Evolutionary conservation across 208 protist species (phyloP), one percentile per base, ranked within the genome.

Genomic region (Leptomonas pyrrhocoris): DNA sequence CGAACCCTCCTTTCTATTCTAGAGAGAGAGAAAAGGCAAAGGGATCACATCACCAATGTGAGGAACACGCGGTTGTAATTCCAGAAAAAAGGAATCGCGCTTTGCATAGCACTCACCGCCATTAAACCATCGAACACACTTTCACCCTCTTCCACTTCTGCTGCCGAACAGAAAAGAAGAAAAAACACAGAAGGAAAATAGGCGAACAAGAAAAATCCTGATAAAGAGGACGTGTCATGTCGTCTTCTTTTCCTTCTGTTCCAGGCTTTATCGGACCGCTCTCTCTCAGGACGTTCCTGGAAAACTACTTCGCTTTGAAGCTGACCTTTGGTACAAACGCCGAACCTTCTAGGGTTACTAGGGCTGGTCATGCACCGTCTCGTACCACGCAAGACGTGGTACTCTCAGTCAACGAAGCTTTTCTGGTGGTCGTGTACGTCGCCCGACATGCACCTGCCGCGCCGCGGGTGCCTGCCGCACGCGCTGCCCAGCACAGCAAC

Each of bases 351-450:
- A 49, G 3, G 25, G 19, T 50, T 15, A 19, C 42, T 12, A 21
- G 6, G 9, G 2, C 25, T 11, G 2, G 7, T 27, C 3, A 42
- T 13, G 19, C 19, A 25, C 1, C 48, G 0, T 16, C 7, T 27
- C 42, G 23, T 5, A 2, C 46, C 21, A 19, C 61, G 64, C 56
- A 40, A 40, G 65, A 43, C 43, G 65, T 70, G 27, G 75, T 18
- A 43, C 27, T 84, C 18, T 71, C 51, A 15, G 53, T 72, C 28
- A 86, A 68, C 48, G 73, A 73, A 13, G 43, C 61, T 23, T 90
- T 90, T 57, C 42, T 63, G 0, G 69, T 88, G 0, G 59, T 88
- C 11, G 66, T 90, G 25, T 90, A 90, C 66, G 77, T 86, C 13
- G 73, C 75, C 0, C n/a, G 64, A 6, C 31, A 54, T 30, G 84